Conservation (phyloP, 768 basidiomycete species). For the Rhodocollybia butyracea region DNA sequence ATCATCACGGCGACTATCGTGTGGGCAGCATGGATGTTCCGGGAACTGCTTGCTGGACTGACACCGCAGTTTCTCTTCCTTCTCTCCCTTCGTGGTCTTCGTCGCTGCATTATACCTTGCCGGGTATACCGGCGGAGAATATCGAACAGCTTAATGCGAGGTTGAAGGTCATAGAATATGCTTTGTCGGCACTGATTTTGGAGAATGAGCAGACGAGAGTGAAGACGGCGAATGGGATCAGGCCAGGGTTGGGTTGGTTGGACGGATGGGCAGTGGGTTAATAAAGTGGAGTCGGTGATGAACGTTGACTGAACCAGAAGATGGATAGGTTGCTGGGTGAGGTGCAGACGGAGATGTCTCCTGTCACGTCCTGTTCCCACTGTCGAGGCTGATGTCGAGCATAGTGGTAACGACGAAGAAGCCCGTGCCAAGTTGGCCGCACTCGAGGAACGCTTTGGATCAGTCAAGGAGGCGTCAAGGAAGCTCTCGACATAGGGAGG, state of each 20-base stretch:
- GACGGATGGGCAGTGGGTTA: not conserved
- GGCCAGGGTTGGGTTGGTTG: not conserved
- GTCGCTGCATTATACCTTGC: slow-evolving; percentile 42
- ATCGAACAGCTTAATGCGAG: slow-evolving; percentile 63
- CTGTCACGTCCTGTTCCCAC: slow-evolving; percentile 14
- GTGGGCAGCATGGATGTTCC: too few species aligned
- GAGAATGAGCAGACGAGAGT: slow-evolving; percentile 50
- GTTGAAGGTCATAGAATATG: slow-evolving; percentile 60
- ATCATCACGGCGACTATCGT: too few species aligned
- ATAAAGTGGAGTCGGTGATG: slow-evolving; percentile 15
- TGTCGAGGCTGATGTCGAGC: not conserved
- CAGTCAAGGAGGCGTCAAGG: too few species aligned
- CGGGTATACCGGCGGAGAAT: slow-evolving; percentile 60
- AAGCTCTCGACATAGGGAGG: too few species aligned
- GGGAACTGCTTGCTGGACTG: too few species aligned
- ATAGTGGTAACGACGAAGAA: slow-evolving; percentile 47
- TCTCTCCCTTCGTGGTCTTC: slow-evolving; percentile 29
- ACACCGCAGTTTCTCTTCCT: too few species aligned
- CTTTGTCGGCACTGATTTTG: slow-evolving; percentile 54
- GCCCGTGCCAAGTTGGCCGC: slow-evolving; percentile 48
- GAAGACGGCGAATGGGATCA: slow-evolving; percentile 29
- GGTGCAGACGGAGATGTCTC: slow-evolving; percentile 51
- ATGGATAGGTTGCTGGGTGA: slow-evolving; percentile 36
- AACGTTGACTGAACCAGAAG: too few species aligned
- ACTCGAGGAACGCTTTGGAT: slow-evolving; percentile 68